These are phyloP conservation scores for Pavlovales sp. DNA, from an alignment of 208 protist species.

Conservation along the genomic window DNA sequence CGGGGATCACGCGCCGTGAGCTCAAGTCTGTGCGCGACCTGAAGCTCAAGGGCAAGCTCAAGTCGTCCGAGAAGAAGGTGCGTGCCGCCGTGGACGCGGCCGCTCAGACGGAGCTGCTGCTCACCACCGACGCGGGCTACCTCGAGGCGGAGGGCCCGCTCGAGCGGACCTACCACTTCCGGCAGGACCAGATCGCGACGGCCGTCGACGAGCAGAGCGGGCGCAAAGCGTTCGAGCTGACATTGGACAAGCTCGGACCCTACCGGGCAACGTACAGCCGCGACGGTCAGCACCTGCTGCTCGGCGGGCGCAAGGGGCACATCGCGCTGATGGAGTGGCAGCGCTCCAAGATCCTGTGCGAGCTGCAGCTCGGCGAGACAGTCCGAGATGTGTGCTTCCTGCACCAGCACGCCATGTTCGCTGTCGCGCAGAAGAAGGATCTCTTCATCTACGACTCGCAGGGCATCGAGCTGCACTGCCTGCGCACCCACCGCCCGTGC, in stretches of 20 bases:
- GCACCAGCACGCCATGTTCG: conserved; percentile 94
- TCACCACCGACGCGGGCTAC: conserved; percentile 56
- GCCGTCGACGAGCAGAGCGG: conserved; percentile 83
- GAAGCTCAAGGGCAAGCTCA: conserved; percentile 42
- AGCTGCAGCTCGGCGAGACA: conserved; percentile 16
- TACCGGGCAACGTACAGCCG: conserved; percentile 86
- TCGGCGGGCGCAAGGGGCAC: conserved; percentile 90
- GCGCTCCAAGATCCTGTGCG: conserved; percentile 68
- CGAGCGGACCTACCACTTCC: conserved; percentile 84
- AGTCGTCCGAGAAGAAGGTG: conserved; percentile 39
- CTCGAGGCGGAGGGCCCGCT: conserved; percentile 65
- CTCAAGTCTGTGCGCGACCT: background rate
- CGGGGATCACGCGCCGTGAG: background rate
- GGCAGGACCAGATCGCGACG: conserved; percentile 77
- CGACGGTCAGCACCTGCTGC: conserved; percentile 81
- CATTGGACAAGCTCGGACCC: conserved; percentile 83
- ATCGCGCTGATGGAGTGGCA: conserved; percentile 89
- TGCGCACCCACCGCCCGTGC: conserved; percentile 76
- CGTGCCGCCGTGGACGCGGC: conserved; percentile 35
- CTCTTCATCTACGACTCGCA: conserved; percentile 97
- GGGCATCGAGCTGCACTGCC: conserved; percentile 91
- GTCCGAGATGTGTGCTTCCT: conserved; percentile 72
- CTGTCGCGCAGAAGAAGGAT: conserved; percentile 96
- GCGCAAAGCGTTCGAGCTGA: conserved; percentile 83
- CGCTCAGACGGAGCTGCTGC: conserved; percentile 57